Conservation (phyloP, 306 rosid species). For the Castanea mollissima region DNA sequence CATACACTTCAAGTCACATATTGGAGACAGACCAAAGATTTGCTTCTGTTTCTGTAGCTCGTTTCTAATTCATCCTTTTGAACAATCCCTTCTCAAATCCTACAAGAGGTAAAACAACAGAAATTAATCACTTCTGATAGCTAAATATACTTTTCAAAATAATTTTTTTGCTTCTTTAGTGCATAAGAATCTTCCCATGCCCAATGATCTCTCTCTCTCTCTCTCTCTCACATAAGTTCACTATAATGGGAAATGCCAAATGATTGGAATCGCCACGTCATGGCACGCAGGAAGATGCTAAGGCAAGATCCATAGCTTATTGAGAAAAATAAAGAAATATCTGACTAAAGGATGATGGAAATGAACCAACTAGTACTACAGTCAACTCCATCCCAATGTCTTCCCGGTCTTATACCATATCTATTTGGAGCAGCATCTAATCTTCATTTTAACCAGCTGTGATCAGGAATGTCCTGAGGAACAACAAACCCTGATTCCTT, state of each 20-base stretch:
- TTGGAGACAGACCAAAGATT: slow-evolving; percentile 90
- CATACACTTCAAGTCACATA: slow-evolving; percentile 46
- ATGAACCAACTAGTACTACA: slow-evolving; percentile 51
- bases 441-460: slow-evolving; percentile 81
- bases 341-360: background rate
- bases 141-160: background rate
- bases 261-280: too few relatives aligned
- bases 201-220: too few relatives aligned
- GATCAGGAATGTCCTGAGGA: slow-evolving; percentile 81
- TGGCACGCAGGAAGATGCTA: too few relatives aligned
- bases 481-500: slow-evolving; percentile 78
- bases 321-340: background rate
- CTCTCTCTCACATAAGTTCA: background rate
- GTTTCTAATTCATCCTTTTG: slow-evolving; percentile 69
- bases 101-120: slow-evolving; percentile 20
- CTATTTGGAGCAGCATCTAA: too few relatives aligned
- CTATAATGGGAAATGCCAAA: too few relatives aligned
- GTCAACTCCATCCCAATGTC: slow-evolving; percentile 97
- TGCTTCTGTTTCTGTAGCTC: slow-evolving; percentile 77
- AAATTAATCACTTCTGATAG: slow-evolving; percentile 8
- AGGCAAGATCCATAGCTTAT: background rate
- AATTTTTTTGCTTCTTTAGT: background rate
- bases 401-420: slow-evolving; percentile 62
- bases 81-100: slow-evolving; percentile 74
- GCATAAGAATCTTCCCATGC: too few relatives aligned